phyloP scores from a whole-genome alignment of 148 eudicot species.

The Oxyria digyna region DNA sequence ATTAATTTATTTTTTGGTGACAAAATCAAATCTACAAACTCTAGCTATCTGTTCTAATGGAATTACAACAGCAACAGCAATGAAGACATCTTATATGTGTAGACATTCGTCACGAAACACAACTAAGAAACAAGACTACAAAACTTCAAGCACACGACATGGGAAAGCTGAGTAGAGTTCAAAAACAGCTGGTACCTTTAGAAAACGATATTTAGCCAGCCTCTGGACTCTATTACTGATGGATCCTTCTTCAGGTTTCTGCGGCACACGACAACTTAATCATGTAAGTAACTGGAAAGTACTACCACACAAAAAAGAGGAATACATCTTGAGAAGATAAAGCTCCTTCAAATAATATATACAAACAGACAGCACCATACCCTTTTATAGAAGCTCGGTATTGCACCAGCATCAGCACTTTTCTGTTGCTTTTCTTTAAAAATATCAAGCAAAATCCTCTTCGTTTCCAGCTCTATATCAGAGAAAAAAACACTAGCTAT shows the following conservation, averaged over 20 bases:
- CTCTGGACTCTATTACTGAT: constrained; percentile 89
- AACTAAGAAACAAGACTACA: not conserved
- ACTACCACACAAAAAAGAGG: not conserved
- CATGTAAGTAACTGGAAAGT: not conserved
- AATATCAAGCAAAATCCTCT: constrained; percentile 89
- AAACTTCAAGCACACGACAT: not conserved
- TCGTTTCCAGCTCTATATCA: constrained; percentile 85
- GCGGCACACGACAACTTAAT: constrained; percentile 5
- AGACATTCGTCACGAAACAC: not conserved
- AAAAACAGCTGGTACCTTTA: constrained; percentile 42
- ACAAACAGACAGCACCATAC: constrained; percentile 15
- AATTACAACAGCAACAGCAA: not conserved
- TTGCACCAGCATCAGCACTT: constrained; percentile 78
- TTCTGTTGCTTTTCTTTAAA: constrained; percentile 95
- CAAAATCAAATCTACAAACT: not conserved
- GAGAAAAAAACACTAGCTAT: not conserved
- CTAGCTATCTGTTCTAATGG: not conserved
- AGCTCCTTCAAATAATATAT: not conserved
- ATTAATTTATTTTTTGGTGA: not conserved
- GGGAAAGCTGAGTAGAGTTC: not conserved
- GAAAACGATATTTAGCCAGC: constrained; percentile 86
- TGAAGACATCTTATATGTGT: not conserved
- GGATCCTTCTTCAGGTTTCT: constrained; percentile 99
- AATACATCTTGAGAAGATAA: not conserved
- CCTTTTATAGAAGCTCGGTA: constrained; percentile 96